Base-by-base conservation (phyloP, 2,329 filamentous ascomycete genomes). In the Diaporthe sp. region DNA sequence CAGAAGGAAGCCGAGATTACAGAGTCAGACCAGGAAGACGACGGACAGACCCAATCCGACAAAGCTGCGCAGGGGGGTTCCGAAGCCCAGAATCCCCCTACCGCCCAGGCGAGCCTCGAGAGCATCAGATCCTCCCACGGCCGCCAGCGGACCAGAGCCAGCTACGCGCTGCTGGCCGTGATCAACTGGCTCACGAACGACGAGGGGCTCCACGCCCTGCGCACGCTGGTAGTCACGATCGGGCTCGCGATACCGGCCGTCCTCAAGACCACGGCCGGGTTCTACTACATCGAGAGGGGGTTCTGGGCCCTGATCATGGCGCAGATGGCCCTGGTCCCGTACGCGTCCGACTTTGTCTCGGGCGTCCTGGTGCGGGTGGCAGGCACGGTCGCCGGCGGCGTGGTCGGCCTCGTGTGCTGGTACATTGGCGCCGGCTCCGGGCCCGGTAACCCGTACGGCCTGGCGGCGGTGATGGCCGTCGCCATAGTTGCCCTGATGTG, bases 251-350 rank as follows among this genome's bases (percentile, higher is more conserved):
- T 53, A 53, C 49, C 49, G n/a, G 49, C 22, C 10, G 49, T 53
- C 10, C 1, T 53, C 49, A 82, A 86, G 0, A 79, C 80, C 37
- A 84, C 83, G 1, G 85, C 88, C 0, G 87, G 86, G 1, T 90
- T 90, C 78, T 89, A 85, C 77, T 89, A 88, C 68, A 84, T 87
- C 3, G 85, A 89, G 74, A 89, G 88, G 78, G 87, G 88, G 0
- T 81, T 90, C 0, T 90, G 88, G 88, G 87, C 82, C 0, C 79
- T 89, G 12, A 88, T 90, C 57, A 90, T 87, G 80, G 88, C 84
- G 0, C 88, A 90, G 77, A 87, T 86, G 0, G 84, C 83, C 1
- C 77, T 90, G 3, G 81, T 89, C 1, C 81, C 87, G 13, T 90
- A 89, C 77, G 85, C 88, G 82, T 85, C 87, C 0, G 88, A 90